Evolutionary conservation across 257 asterid species (phyloP), one percentile per base, ranked within the genome.

Genomic region (Solanum piurae): DNA sequence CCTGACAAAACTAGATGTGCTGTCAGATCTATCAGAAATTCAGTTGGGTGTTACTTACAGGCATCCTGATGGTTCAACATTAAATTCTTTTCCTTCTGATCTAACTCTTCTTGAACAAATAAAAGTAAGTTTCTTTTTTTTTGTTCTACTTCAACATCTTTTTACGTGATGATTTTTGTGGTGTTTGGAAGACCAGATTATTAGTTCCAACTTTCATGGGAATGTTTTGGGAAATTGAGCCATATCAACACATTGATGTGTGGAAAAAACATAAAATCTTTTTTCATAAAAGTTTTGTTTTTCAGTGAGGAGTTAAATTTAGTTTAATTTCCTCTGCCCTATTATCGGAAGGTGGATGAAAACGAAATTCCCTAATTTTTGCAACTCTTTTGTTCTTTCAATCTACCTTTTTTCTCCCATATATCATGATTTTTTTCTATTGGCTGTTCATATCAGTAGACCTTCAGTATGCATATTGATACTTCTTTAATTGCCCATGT

Each of bases 1-100:
- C 93, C 98, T 97, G 68, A 97, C 99, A 66, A 97, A 97, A 83
- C 98, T 97, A 27, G 99, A 97, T 12, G 99, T 97, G 5, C 88
- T 97, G 88, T 97, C 99, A 16, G 95, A 94, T 86, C 91, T 96
- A 16, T 87, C 93, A 7, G 99, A 97, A 88, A 94, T 96, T 82
- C 93, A 92, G 88, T 82, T 96, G 93, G 99, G 99, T 62, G 92
- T 96, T 88, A 85, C 96, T 18, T 97, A 97, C 93, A 92, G 90
- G 90, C 92, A 86, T 27, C 52, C 27, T 38, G 95, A 93, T 86
- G 96, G 95, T 46, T 88, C 99, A 29, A 93, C 95, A 66, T 9
- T 94, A 83, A 93, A 88, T 29, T 94, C 98, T 16, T 97, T 95
- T 89, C 99, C 99, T 88, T 89, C 95, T 21, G 99, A 97, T 88